These are phyloP conservation scores for Pseudogymnoascus sp. DNA, from an alignment of 2,329 filamentous ascomycete species.

Conservation along the genomic window DNA sequence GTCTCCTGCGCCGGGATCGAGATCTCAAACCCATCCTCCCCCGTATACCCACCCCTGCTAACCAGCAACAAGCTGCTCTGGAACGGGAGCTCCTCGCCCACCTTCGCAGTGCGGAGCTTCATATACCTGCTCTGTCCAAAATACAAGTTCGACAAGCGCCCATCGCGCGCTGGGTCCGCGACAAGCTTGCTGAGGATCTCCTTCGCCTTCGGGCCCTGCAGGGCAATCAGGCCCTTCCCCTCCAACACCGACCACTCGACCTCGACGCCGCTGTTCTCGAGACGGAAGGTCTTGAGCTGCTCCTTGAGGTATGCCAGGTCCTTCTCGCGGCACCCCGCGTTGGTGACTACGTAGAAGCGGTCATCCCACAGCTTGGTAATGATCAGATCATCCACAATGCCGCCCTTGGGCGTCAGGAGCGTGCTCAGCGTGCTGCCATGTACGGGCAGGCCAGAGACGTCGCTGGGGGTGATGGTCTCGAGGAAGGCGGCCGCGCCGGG, in stretches of 20 bases:
- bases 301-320: constrained; percentile 68
- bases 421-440: constrained; percentile 77
- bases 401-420: constrained; percentile 75
- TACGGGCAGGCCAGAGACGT: constrained; percentile 52
- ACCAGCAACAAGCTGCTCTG: constrained; percentile 54
- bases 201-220: constrained; percentile 76
- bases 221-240: constrained; percentile 70
- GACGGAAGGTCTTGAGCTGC: constrained; percentile 54
- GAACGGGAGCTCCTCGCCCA: constrained; percentile 34
- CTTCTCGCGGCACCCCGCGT: constrained; percentile 85
- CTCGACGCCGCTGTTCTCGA: constrained; percentile 38
- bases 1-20: constrained; percentile 65
- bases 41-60: constrained; percentile 88
- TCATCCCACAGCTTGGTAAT: constrained; percentile 70
- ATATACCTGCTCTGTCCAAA: constrained; percentile 71
- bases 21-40: constrained; percentile 97
- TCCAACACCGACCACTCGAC: constrained; percentile 63
- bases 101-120: constrained; percentile 46
- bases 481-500: constrained; percentile 74
- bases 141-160: constrained; percentile 59
- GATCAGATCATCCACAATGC: constrained; percentile 91
- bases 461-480: constrained; percentile 73
- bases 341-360: constrained; percentile 87
- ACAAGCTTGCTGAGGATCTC: constrained; percentile 60
- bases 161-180: constrained; percentile 35